These are phyloP conservation scores for Phytophthora capsici DNA, from an alignment of 352 stramenopile genomes.

Conservation along the genomic window DNA sequence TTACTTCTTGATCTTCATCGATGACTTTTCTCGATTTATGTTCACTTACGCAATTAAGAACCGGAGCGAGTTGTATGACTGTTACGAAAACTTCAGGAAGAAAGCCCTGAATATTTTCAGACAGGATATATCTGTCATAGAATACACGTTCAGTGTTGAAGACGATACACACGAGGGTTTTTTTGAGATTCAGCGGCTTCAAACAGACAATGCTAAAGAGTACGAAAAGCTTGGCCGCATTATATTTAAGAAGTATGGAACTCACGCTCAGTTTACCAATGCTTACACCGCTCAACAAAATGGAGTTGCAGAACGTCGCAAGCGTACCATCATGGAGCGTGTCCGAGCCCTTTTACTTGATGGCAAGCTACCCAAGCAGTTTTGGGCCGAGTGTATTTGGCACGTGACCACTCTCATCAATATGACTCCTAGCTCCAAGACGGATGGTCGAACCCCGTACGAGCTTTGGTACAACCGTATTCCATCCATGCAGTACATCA, in stretches of 20 bases:
- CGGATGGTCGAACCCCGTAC: no score
- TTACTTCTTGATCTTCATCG: slow-evolving; percentile 36
- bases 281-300: slow-evolving; percentile 26
- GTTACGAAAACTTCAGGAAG: slow-evolving; percentile 5
- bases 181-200: slow-evolving; percentile 2
- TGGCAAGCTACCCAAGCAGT: background rate
- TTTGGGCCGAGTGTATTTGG: no score
- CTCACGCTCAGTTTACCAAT: slow-evolving; percentile 22
- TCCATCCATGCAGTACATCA: no score
- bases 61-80: slow-evolving; percentile 19
- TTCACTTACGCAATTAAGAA: slow-evolving; percentile 22
- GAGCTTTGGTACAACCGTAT: no score
- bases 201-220: slow-evolving; percentile 17
- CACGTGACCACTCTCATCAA: no score
- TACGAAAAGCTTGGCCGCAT: slow-evolving; percentile 18
- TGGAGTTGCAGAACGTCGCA: slow-evolving; percentile 17
- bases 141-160: background rate
- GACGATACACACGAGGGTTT: background rate
- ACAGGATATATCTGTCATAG: no score
- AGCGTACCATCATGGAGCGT: slow-evolving; percentile 24
- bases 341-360: slow-evolving; percentile 11
- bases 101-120: no score
- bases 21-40: slow-evolving; percentile 28
- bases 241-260: slow-evolving; percentile 19
- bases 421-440: no score